Conservation (phyloP, 495 filamentous ascomycete genomes). For the Aspergillus mulundensis region DNA sequence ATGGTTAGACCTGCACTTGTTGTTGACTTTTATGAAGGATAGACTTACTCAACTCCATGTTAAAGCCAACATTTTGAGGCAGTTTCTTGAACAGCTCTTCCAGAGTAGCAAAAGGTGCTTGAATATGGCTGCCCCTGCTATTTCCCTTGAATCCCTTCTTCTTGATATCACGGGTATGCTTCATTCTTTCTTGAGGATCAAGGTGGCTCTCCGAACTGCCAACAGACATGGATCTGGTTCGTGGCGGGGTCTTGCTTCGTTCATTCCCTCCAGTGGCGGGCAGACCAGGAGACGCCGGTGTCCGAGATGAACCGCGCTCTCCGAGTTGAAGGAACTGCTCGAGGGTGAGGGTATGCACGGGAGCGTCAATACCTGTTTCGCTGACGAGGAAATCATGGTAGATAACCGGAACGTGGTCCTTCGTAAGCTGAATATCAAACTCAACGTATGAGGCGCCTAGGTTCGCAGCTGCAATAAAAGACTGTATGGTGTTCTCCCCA, state of each 20-base stretch:
- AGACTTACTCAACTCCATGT: conserved; percentile 86
- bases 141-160: conserved; percentile 94
- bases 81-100: conserved; percentile 88
- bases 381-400: conserved; percentile 99
- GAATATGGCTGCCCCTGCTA: conserved; percentile 86
- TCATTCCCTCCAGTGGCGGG: conserved; percentile 7
- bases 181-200: conserved; percentile 88
- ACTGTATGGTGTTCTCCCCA: conserved; percentile 91
- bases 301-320: conserved; percentile 44
- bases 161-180: conserved; percentile 93
- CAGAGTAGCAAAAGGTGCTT: conserved; percentile 89
- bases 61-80: conserved; percentile 80
- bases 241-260: conserved; percentile 19
- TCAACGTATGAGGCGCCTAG: conserved; percentile 90
- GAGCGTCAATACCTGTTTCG: conserved; percentile 96
- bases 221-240: conserved; percentile 55
- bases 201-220: conserved; percentile 49
- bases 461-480: conserved; percentile 94
- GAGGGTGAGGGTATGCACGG: conserved; percentile 88
- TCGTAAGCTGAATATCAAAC: conserved; percentile 95
- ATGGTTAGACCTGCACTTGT: conserved; percentile 32
- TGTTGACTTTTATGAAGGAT: background rate
- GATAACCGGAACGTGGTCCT: conserved; percentile 97
- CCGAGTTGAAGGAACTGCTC: conserved; percentile 90
- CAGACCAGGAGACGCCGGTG: conserved; percentile 41